phyloP scores from a whole-genome alignment of 2,329 filamentous ascomycete genomes.

The Sordariomycetes sp. region DNA sequence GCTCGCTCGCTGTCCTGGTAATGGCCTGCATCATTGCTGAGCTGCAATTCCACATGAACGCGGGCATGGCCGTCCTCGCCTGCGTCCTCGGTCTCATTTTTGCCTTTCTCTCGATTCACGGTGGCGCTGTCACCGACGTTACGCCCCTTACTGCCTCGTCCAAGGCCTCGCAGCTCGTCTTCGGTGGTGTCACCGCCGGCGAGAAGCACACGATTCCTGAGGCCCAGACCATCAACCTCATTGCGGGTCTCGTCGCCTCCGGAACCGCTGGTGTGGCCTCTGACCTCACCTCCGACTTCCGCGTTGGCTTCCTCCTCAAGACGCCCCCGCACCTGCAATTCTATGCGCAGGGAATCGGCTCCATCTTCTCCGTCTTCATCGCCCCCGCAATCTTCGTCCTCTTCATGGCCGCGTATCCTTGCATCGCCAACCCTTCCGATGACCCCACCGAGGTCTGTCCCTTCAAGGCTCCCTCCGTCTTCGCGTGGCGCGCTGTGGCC shows the following conservation, averaged over 20 bases:
- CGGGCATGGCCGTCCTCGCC: conserved; percentile 40
- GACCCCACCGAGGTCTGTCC: conserved; percentile 28
- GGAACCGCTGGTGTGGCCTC: conserved; percentile 40
- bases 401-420: conserved; percentile 56
- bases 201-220: conserved; percentile 31
- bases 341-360: conserved; percentile 50
- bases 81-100: conserved; percentile 44
- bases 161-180: conserved; percentile 56
- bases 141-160: conserved; percentile 53
- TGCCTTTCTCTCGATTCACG: conserved; percentile 36
- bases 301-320: conserved; percentile 52
- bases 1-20: conserved; percentile 31
- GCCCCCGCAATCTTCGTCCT: conserved; percentile 55
- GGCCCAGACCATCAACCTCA: conserved; percentile 51
- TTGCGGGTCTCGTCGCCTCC: conserved; percentile 44
- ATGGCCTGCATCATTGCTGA: conserved; percentile 36
- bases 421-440: conserved; percentile 38
- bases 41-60: conserved; percentile 41
- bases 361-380: conserved; percentile 50
- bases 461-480: conserved; percentile 49
- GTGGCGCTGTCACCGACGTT: conserved; percentile 41
- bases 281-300: conserved; percentile 48
- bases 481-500: conserved; percentile 54
- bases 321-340: conserved; percentile 54
- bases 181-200: conserved; percentile 45